These are phyloP conservation scores for Dendrobium nobile DNA, from an alignment of 106 monocot species.

Conservation along the genomic window DNA sequence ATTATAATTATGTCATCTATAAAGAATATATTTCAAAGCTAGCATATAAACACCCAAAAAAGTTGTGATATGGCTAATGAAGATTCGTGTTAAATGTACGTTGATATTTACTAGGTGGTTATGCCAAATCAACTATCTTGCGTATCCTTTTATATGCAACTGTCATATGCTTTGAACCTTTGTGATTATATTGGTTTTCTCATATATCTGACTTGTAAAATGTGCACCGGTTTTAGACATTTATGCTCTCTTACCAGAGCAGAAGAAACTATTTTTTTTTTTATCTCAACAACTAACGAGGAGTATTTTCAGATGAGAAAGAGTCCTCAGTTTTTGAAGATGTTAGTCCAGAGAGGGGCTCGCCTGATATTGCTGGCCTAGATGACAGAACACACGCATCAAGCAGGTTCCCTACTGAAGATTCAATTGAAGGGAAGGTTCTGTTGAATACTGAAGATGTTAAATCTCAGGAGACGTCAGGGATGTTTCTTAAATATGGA, in stretches of 20 bases:
- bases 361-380: constrained; percentile 17
- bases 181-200: not conserved
- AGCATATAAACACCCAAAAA: too few species aligned
- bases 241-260: not conserved
- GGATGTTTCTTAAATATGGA: constrained; percentile 30
- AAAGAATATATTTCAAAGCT: not conserved
- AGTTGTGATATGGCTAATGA: not conserved
- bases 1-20: not conserved
- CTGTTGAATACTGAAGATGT: not conserved
- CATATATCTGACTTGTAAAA: not conserved
- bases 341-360: constrained; percentile 27
- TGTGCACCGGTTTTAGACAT: not conserved
- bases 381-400: constrained; percentile 11
- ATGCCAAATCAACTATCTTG: not conserved
- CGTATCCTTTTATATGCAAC: not conserved
- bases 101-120: not conserved
- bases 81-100: not conserved
- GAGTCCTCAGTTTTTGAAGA: constrained; percentile 30
- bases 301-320: constrained; percentile 30
- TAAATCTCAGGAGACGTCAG: constrained; percentile 18
- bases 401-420: not conserved
- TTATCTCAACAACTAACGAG: not conserved
- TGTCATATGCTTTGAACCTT: not conserved
- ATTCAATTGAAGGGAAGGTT: constrained; percentile 13
- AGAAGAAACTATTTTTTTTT: not conserved